Percentiles rank a stretch among this genome's conserved stretches.
Conservation (phyloP, 257 asterid species). For the Petunia secreta region DNA sequence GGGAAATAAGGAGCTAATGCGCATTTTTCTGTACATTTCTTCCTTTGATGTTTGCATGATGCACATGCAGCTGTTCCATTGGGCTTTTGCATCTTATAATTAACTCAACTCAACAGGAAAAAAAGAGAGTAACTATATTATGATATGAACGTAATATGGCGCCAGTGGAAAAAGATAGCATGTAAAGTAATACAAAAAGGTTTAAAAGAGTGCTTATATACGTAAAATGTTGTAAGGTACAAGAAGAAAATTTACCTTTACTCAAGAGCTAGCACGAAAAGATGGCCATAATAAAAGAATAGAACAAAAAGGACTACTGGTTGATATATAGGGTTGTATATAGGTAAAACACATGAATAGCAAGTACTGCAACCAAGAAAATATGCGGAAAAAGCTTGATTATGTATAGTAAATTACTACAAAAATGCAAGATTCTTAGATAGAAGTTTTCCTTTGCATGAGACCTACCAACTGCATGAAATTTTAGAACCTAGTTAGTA, state of each 20-base stretch:
- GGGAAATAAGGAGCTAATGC: constrained; percentile 77
- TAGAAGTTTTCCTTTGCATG: constrained; percentile 13
- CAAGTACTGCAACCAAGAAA: constrained; percentile 4
- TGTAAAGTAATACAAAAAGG: constrained; percentile 12
- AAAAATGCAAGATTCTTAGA: background rate
- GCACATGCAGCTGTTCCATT: constrained; percentile 66
- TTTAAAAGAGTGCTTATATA: constrained; percentile 35
- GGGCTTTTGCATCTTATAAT: constrained; percentile 12
- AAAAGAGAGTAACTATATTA: background rate
- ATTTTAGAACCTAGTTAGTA: too few species aligned
- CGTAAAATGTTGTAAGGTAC: constrained; percentile 22
- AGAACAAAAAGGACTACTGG: constrained; percentile 19
- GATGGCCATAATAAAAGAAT: constrained; percentile 38
- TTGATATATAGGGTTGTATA: constrained; percentile 22
- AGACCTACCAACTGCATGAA: background rate
- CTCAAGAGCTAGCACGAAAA: constrained; percentile 43
- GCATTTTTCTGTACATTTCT: constrained; percentile 80
- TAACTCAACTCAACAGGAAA: background rate
- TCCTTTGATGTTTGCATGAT: constrained; percentile 95
- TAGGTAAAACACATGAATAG: constrained; percentile 52
- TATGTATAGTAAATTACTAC: background rate
- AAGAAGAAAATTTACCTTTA: constrained; percentile 45
- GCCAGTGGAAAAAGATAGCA: background rate
- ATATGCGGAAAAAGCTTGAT: background rate
- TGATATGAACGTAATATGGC: background rate